Evolutionary conservation across 2,329 filamentous ascomycete species (phyloP).

Genomic region (Acrocalymma vagum): DNA sequence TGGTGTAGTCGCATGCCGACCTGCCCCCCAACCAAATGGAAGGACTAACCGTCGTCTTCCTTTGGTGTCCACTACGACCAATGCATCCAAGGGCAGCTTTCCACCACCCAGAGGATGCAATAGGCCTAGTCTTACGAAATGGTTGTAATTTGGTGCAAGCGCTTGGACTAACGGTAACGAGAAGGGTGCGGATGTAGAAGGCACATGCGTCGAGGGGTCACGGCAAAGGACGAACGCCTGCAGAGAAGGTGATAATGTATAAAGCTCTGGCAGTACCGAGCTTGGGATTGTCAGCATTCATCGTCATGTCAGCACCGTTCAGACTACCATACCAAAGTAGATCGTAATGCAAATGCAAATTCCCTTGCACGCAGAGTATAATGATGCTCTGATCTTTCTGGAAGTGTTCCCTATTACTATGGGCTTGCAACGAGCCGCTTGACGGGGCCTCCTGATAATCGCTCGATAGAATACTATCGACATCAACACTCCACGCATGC

Average conservation of each 20-base stretch:
- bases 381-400: slow-evolving; percentile 24
- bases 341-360: slow-evolving; percentile 44
- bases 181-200: slow-evolving; percentile 30
- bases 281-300: slow-evolving; percentile 22
- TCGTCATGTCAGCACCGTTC: neutral
- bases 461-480: slow-evolving; percentile 38
- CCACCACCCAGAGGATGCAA: slow-evolving; percentile 56
- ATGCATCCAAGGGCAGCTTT: slow-evolving; percentile 52
- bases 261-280: slow-evolving; percentile 36
- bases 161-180: slow-evolving; percentile 44
- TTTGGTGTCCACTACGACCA: slow-evolving; percentile 52
- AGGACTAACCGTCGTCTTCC: slow-evolving; percentile 50
- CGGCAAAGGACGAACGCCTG: slow-evolving; percentile 46
- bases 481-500: slow-evolving; percentile 44
- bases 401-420: slow-evolving; percentile 37
- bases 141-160: slow-evolving; percentile 40
- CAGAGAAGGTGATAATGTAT: slow-evolving; percentile 38
- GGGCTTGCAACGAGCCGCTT: slow-evolving; percentile 25
- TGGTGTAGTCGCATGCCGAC: slow-evolving; percentile 41
- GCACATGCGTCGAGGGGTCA: slow-evolving; percentile 38
- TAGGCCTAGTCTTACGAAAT: slow-evolving; percentile 51
- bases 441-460: slow-evolving; percentile 26
- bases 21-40: slow-evolving; percentile 56
- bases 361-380: slow-evolving; percentile 45
- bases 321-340: slow-evolving; percentile 38